Conservation (phyloP, 2,329 filamentous ascomycete species). For the Teratosphaeriaceae sp. region DNA sequence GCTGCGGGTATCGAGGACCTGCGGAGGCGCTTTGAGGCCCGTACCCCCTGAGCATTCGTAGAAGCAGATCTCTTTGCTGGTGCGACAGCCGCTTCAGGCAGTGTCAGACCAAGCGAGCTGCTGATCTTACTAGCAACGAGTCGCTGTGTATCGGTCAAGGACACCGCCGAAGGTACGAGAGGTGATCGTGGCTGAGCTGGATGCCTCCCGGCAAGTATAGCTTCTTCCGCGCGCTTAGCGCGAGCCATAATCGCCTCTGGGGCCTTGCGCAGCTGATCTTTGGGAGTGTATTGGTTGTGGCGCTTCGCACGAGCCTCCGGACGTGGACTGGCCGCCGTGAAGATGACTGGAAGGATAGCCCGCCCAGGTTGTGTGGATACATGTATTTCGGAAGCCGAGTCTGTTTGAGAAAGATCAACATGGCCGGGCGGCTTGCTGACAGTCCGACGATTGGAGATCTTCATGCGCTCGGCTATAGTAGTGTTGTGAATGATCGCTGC, state of each 20-base stretch:
- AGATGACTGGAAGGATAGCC: too few relatives aligned
- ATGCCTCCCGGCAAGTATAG: neutral
- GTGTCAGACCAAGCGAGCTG: neutral
- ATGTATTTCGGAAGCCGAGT: too few relatives aligned
- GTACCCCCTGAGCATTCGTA: neutral
- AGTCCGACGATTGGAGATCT: too few relatives aligned
- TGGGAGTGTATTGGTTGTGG: neutral
- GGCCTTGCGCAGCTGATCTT: slow-evolving; percentile 1
- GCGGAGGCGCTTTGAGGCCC: neutral
- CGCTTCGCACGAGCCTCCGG: too few relatives aligned
- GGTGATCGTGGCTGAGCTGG: neutral
- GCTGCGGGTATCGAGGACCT: neutral
- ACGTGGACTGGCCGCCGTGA: too few relatives aligned
- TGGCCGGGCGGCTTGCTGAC: too few relatives aligned
- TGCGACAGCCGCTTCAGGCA: neutral
- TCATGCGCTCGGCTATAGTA: too few relatives aligned
- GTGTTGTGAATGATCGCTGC: too few relatives aligned
- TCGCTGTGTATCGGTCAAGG: neutral
- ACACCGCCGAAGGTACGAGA: neutral
- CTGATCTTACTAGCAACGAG: neutral
- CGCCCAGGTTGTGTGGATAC: too few relatives aligned
- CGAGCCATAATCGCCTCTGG: neutral
- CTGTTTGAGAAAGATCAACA: too few relatives aligned
- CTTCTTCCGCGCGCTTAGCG: neutral
- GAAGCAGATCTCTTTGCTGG: neutral